Base-by-base conservation (phyloP, 345 rosid species). In the Dimocarpus longan region DNA sequence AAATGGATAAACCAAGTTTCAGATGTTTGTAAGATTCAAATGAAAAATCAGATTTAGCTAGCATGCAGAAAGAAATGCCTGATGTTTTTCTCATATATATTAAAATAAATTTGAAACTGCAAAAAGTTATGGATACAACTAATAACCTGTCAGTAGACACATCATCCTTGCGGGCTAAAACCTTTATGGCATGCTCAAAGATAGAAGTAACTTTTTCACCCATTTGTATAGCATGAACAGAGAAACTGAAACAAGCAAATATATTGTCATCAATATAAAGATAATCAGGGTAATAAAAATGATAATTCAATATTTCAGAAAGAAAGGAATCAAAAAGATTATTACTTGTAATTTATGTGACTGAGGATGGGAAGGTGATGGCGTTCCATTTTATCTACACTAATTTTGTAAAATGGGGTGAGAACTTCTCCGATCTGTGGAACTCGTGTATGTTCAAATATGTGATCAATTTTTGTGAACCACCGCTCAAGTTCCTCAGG, bases 221-320 rank as follows among this genome's bases (percentile, higher is more conserved):
- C 97, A 93, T 93, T 85, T 91, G 92, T 76, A 96, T 90, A 71
- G 93, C 95, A 87, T 94, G 95, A 78, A 96, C 98, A 76, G 99
- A 94, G 70, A 89, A 91, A 84, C 98, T 96, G 88, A 83, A 60
- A 85, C 13, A 85, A 80, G 68, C 77, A 77, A 74, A 74, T 68
- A 74, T 44, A 74, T 56, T 18, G 28, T 66, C 50, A 74, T 32
- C 56, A 76, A 13, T 39, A 21, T 56, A 6, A 60, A 15, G 32
- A 76, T 73, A 68, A 59, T 46, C 39, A 13, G 39, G 48, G 50
- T 40, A 39, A 75, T 44, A 59, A 12, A 19, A 44, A 16, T 68
- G 65, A 10, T 21, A 50, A 71, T 62, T 74, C 57, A 13, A 32
- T 39, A 75, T 37, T 71, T 26, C 68, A 43, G 37, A 1, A 32